A percentile compares a stretch with the other conserved stretches of the same genome.
These are phyloP conservation scores for Rhizophora apiculata DNA, from an alignment of 345 rosid species.

Conservation along the genomic window DNA sequence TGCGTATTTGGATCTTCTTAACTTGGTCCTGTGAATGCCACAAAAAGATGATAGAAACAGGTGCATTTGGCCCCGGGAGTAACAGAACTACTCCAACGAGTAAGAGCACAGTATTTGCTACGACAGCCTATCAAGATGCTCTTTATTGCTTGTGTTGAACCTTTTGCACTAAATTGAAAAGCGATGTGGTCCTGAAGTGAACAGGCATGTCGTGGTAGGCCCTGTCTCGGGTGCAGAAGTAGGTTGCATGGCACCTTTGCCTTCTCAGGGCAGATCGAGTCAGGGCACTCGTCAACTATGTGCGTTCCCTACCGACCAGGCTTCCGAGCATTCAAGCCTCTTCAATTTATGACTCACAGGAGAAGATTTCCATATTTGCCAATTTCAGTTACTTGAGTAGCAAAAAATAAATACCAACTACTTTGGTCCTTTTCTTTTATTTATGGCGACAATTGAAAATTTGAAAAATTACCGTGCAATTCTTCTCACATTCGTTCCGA, in stretches of 20 bases:
- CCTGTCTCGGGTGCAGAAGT: background rate
- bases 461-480: background rate
- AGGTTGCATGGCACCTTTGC: background rate
- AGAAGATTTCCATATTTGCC: conserved; percentile 22
- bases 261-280: background rate
- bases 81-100: too few relatives aligned
- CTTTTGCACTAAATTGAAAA: background rate
- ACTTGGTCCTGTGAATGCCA: background rate
- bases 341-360: conserved; percentile 6
- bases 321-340: conserved; percentile 16
- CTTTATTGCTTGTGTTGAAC: too few relatives aligned
- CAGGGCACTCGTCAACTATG: background rate
- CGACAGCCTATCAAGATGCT: too few relatives aligned
- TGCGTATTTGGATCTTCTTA: too few relatives aligned
- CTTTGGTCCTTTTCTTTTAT: too few relatives aligned
- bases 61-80: too few relatives aligned
- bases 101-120: too few relatives aligned
- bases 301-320: background rate
- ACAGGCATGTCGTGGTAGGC: conserved; percentile 24
- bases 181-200: background rate
- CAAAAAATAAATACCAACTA: too few relatives aligned
- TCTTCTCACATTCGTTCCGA: too few relatives aligned
- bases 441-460: too few relatives aligned
- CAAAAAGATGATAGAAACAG: background rate
- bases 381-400: conserved; percentile 19